Conservation (phyloP, 2,329 filamentous ascomycete genomes). For the Scedosporium dehoogii region DNA sequence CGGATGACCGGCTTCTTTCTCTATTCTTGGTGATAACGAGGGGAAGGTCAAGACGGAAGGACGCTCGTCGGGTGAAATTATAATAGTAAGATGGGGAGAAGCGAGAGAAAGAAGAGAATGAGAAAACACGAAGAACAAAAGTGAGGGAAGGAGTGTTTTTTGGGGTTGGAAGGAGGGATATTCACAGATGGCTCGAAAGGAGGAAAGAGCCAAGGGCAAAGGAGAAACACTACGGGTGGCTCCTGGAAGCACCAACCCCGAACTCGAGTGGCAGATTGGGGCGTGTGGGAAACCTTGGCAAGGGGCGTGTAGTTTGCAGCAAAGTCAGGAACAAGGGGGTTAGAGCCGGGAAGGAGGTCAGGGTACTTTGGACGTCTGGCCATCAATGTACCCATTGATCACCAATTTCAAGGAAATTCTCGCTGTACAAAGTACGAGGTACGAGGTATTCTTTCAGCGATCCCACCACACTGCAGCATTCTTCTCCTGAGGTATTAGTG, state of each 20-base stretch:
- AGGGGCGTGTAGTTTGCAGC: neutral
- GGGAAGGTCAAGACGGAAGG: neutral
- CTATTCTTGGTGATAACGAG: neutral
- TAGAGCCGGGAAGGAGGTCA: neutral
- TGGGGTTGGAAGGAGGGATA: neutral
- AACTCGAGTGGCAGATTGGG: neutral
- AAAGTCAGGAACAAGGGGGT: neutral
- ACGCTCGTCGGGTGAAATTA: neutral
- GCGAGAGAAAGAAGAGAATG: neutral
- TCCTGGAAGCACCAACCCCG: neutral
- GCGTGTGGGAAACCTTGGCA: neutral
- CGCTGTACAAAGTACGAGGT: no score
- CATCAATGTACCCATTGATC: neutral
- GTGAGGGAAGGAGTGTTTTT: neutral
- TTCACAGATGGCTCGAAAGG: conserved; percentile 4
- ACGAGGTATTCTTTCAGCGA: no score
- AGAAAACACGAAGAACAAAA: neutral
- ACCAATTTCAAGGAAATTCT: no score
- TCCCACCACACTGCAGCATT: no score
- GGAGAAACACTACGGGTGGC: conserved; percentile 1
- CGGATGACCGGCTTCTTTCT: neutral
- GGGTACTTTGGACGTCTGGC: neutral
- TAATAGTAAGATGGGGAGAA: neutral
- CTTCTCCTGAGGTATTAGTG: no score
- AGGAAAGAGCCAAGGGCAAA: conserved; percentile 5